Evolutionary conservation across 805 yeast species (phyloP).

Genomic region (Lipomyces spencermartinsiae): DNA sequence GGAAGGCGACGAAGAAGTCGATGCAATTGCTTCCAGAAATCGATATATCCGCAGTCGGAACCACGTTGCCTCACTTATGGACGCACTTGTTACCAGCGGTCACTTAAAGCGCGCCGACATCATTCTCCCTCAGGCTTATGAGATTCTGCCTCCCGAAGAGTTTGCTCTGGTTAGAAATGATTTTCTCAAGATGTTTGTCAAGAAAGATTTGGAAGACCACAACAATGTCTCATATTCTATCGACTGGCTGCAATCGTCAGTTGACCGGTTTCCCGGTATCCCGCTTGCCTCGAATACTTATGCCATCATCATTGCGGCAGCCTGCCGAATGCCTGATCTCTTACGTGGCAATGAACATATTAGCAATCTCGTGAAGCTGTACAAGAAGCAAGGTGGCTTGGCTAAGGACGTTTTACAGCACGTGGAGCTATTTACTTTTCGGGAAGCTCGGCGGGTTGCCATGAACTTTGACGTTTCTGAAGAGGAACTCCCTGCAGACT

Average conservation of each 20-base stretch:
- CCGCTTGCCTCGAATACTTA: constrained; percentile 22
- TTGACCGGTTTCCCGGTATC: neutral
- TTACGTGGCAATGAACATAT: constrained; percentile 20
- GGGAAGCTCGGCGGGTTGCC: constrained; percentile 25
- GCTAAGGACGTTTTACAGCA: constrained; percentile 15
- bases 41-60: constrained; percentile 14
- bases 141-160: constrained; percentile 26
- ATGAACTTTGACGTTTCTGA: constrained; percentile 15
- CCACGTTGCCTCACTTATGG: constrained; percentile 35
- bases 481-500: constrained; percentile 18
- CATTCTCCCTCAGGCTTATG: constrained; percentile 25
- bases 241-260: constrained; percentile 18
- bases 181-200: constrained; percentile 24
- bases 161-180: constrained; percentile 27
- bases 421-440: constrained; percentile 14
- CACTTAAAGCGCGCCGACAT: constrained; percentile 36
- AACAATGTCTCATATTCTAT: constrained; percentile 10
- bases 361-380: neutral
- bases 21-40: constrained; percentile 18
- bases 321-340: constrained; percentile 19
- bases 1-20: constrained; percentile 7
- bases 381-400: constrained; percentile 6
- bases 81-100: constrained; percentile 36
- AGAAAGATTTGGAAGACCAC: constrained; percentile 21
- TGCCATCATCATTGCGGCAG: constrained; percentile 25